phyloP scores from a whole-genome alignment of 169 alveolate species.

The Cryptosporidium ryanae region DNA sequence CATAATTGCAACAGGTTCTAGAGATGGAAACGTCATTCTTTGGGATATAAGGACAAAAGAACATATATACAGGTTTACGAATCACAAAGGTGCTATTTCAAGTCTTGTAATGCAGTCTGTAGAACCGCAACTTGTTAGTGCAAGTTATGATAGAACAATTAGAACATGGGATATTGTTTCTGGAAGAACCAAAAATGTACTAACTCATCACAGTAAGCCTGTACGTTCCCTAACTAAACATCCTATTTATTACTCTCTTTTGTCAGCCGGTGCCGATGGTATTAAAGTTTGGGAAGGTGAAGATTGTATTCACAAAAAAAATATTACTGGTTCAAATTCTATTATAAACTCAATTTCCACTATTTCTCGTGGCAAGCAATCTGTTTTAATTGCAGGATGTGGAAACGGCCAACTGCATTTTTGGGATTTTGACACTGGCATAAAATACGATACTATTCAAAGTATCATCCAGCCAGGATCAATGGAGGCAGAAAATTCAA shows the following conservation, averaged over 20 bases:
- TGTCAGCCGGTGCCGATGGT: constrained; percentile 97
- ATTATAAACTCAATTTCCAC: constrained; percentile 92
- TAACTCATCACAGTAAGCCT: constrained; percentile 98
- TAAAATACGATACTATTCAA: constrained; percentile 91
- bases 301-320: constrained; percentile 87
- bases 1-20: constrained; percentile 95
- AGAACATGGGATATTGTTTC: constrained; percentile 97
- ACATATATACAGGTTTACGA: constrained; percentile 92
- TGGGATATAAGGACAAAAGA: constrained; percentile 99
- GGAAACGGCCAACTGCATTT: constrained; percentile 95
- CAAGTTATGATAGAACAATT: constrained; percentile 94
- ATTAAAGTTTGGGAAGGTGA: constrained; percentile 93
- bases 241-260: constrained; percentile 96
- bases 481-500: constrained; percentile 95
- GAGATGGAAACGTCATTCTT: constrained; percentile 97
- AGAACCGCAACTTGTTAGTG: constrained; percentile 97
- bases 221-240: constrained; percentile 94
- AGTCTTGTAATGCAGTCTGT: constrained; percentile 90
- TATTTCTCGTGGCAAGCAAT: constrained; percentile 87
- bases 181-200: constrained; percentile 93
- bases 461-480: constrained; percentile 95
- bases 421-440: constrained; percentile 98
- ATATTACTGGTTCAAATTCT: constrained; percentile 88
- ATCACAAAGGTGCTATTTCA: constrained; percentile 95
- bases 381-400: constrained; percentile 94